Conservation (phyloP, 345 rosid genomes). For the Lepidium didymum region DNA sequence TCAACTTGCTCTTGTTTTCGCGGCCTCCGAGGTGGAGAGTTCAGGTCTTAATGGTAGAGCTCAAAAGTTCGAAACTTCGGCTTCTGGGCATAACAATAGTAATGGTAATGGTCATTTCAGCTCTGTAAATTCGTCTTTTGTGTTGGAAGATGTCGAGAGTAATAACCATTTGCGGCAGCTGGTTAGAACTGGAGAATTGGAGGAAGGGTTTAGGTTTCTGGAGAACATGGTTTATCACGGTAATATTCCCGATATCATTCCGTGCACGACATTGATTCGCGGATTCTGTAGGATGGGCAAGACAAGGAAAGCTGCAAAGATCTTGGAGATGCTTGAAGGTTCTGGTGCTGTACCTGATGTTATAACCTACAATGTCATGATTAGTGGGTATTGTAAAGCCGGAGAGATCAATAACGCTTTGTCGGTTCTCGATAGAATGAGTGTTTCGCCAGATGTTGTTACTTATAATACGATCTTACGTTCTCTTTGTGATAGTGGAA, state of each 20-base stretch:
- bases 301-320: conserved; percentile 59
- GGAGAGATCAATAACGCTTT: conserved; percentile 72
- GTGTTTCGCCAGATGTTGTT: conserved; percentile 73
- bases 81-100: conserved; percentile 35
- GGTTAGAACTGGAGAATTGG: conserved; percentile 56
- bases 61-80: conserved; percentile 23
- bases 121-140: conserved; percentile 28
- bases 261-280: conserved; percentile 71
- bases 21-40: conserved; percentile 37
- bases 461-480: conserved; percentile 79
- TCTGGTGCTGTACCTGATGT: conserved; percentile 78
- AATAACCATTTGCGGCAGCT: conserved; percentile 50
- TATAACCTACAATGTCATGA: conserved; percentile 73
- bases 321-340: conserved; percentile 68
- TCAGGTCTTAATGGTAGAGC: conserved; percentile 41
- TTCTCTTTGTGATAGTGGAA: conserved; percentile 66
- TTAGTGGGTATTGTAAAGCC: conserved; percentile 73
- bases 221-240: conserved; percentile 77
- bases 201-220: conserved; percentile 60
- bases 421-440: conserved; percentile 58
- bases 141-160: conserved; percentile 50
- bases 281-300: conserved; percentile 69
- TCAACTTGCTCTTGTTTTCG: conserved; percentile 33
- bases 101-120: conserved; percentile 32
- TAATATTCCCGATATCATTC: conserved; percentile 58